These are phyloP conservation scores for Fusarium floridanum DNA, from an alignment of 2,329 filamentous ascomycete species.

Conservation along the genomic window DNA sequence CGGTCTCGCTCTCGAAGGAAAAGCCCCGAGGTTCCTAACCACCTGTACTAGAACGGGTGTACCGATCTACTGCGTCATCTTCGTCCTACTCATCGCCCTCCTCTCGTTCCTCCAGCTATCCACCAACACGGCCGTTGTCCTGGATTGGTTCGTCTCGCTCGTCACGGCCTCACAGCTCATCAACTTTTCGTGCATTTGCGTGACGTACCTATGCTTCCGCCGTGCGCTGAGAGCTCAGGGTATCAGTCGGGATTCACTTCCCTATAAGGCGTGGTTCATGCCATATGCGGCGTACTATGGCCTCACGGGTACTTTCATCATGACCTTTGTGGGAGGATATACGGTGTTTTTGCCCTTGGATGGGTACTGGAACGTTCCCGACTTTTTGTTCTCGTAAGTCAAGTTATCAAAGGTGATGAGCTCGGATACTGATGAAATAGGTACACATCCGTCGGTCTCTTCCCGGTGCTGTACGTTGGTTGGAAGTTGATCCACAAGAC, in stretches of 20 bases:
- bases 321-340: conserved; percentile 83
- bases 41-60: conserved; percentile 75
- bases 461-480: conserved; percentile 75
- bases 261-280: conserved; percentile 77
- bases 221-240: conserved; percentile 78
- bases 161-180: conserved; percentile 81
- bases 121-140: conserved; percentile 72
- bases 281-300: conserved; percentile 80
- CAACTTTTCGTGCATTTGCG: conserved; percentile 77
- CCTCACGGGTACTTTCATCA: conserved; percentile 72
- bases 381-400: conserved; percentile 78
- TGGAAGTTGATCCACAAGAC: conserved; percentile 81
- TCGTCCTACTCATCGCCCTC: conserved; percentile 76
- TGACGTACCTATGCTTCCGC: conserved; percentile 79
- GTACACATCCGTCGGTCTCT: conserved; percentile 80
- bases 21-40: conserved; percentile 71
- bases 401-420: background rate
- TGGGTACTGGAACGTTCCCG: conserved; percentile 74
- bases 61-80: conserved; percentile 78
- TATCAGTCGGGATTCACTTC: conserved; percentile 74
- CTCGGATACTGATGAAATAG: conserved; percentile 42
- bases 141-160: conserved; percentile 78
- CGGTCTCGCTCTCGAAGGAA: conserved; percentile 76
- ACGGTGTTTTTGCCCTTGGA: conserved; percentile 75
- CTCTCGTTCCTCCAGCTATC: conserved; percentile 82